Percentiles rank a stretch among this genome's conserved stretches.
phyloP scores from a whole-genome alignment of 2,329 filamentous ascomycete species.

The Talaromyces marneffei region DNA sequence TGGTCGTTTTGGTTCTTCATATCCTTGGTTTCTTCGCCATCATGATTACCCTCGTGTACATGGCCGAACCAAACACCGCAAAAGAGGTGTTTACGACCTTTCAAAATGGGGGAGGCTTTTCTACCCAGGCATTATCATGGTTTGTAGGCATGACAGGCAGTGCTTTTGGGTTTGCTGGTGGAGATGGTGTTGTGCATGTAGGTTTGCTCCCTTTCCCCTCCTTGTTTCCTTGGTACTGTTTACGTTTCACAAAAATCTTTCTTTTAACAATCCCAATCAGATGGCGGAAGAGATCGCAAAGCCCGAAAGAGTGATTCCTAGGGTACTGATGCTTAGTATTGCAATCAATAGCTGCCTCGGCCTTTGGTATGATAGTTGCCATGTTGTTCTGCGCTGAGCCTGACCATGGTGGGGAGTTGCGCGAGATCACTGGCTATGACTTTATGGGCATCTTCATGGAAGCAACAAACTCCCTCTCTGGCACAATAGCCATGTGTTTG shows the following conservation, averaged over 20 bases:
- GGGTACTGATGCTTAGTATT: slow-evolving; percentile 36
- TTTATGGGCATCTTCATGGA: slow-evolving; percentile 48
- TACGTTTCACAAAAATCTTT: too few relatives aligned
- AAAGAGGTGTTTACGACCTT: slow-evolving; percentile 35
- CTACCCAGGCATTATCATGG: slow-evolving; percentile 36
- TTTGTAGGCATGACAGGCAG: slow-evolving; percentile 31
- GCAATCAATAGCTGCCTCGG: slow-evolving; percentile 44
- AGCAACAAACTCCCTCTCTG: slow-evolving; percentile 40
- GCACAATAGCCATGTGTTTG: slow-evolving; percentile 40
- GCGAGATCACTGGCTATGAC: slow-evolving; percentile 41
- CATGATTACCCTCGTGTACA: slow-evolving; percentile 32
- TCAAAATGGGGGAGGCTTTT: slow-evolving; percentile 33
- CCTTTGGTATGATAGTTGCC: slow-evolving; percentile 39
- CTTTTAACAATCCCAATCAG: slow-evolving; percentile 13
- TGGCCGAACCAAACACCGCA: slow-evolving; percentile 22
- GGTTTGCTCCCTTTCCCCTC: slow-evolving; percentile 14
- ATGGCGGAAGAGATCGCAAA: slow-evolving; percentile 39
- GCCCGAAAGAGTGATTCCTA: slow-evolving; percentile 31
- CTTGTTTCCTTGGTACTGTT: neutral
- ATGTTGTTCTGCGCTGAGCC: slow-evolving; percentile 38
- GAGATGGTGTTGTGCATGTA: slow-evolving; percentile 36
- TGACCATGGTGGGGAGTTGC: slow-evolving; percentile 33
- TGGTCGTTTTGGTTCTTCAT: slow-evolving; percentile 47
- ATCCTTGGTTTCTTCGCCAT: slow-evolving; percentile 42
- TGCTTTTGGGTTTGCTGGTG: slow-evolving; percentile 35